Percentiles rank a stretch among this genome's conserved stretches.
Evolutionary conservation across 73 alveolate species (phyloP).

Genomic region (Tetrahymena borealis): DNA sequence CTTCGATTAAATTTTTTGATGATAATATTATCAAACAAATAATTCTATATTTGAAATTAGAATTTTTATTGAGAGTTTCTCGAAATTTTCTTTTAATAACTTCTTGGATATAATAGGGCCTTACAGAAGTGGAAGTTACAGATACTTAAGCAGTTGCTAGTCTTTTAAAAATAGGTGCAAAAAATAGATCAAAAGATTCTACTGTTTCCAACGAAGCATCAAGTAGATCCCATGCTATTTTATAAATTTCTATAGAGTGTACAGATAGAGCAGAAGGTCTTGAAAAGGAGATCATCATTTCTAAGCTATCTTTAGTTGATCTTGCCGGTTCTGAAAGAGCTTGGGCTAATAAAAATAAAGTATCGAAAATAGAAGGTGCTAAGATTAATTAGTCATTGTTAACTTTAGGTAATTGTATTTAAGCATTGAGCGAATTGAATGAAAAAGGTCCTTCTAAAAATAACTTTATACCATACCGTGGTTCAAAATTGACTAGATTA

Average conservation of each 20-base stretch:
- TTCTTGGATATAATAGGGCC: neutral
- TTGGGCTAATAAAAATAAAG: conserved; percentile 91
- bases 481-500: conserved; percentile 91
- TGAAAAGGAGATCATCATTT: conserved; percentile 60
- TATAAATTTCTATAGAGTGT: conserved; percentile 82
- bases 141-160: conserved; percentile 77
- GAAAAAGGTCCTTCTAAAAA: conserved; percentile 51
- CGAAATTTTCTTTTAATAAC: no score
- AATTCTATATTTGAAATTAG: neutral
- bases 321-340: conserved; percentile 99
- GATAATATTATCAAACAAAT: no score
- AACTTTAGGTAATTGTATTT: conserved; percentile 98
- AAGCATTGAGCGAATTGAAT: conserved; percentile 89
- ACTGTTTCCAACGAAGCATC: conserved; percentile 31
- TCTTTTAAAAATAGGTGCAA: conserved; percentile 78
- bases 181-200: conserved; percentile 49
- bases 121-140: conserved; percentile 72
- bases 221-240: conserved; percentile 41
- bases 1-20: no score
- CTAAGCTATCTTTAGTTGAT: conserved; percentile 95
- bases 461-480: conserved; percentile 98
- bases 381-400: conserved; percentile 97
- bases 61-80: neutral
- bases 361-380: conserved; percentile 99
- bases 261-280: conserved; percentile 74